Evolutionary conservation across 2,329 filamentous ascomycete genomes (phyloP), one percentile per base, ranked within the genome.

Genomic region (Mariannaea elegans): DNA sequence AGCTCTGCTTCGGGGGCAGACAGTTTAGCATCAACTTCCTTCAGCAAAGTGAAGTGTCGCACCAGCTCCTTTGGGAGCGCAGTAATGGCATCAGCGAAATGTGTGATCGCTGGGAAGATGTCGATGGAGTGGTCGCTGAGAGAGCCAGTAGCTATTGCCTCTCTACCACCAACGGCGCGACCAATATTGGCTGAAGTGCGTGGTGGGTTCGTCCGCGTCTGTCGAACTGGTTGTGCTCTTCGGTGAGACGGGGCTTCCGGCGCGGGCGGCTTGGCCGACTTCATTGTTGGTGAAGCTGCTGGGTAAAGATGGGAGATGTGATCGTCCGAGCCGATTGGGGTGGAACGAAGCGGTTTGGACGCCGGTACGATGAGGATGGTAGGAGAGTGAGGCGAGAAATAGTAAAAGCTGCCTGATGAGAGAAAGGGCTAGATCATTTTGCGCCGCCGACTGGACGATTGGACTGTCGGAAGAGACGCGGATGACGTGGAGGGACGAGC

Each of bases 11-110:
- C 93, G 7, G 95, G 91, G 23, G 88, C 89, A 77, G 94, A 95
- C 65, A 97, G 91, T 80, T 99, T 99, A 64, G 94, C 94, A 80
- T 99, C 95, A 46, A 98, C 95, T 79, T 99, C 95, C 76, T 97
- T 97, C 68, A 99, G 84, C 56, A 98, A 85, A 31, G 94, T 97
- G 70, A 97, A 97, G 77, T 99, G 94, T 73, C 93, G 90, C 69
- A 97, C 93, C 49, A 97, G 92, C 79, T 99, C 95, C 76, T 94
- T 94, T 4, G 95, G 95, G 23, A 99, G 86, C 36, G 94, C 94
- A 50, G 93, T 90, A 73, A 98, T 93, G 64, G 93, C 90, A 76
- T 98, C 94, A 64, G 94, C 92, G 75, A 99, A 98, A 78, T 89
- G 86, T 10, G 85, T 88, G 65, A 89, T 84, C 53, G 84, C 87